Evolutionary conservation across 2,329 filamentous ascomycete species (phyloP), one percentile per base, ranked within the genome.

Genomic region (Claviceps fusiformis): DNA sequence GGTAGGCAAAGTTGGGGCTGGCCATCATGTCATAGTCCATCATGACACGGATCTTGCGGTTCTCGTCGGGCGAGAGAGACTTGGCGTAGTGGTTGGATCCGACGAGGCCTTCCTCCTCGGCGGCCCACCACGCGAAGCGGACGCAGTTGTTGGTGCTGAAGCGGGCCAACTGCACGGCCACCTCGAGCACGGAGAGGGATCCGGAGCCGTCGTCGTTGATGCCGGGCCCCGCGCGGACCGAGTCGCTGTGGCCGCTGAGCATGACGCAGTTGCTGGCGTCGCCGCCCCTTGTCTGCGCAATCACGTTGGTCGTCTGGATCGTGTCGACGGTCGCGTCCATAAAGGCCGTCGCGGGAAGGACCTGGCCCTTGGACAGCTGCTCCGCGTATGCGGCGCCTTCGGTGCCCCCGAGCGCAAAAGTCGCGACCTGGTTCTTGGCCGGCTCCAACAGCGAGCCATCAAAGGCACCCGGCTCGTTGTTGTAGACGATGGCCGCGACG

Each of bases 201-300:
- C 86, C 86, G 3, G 82, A 84, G 50, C 86, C 86, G 62, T 90
- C 85, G 61, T 90, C 86, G 67, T 90, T 90, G 74, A 90, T 89
- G 24, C 86, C 86, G 0, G 82, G 81, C 1, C 83, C 82, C 53
- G 79, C 82, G 0, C 72, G 64, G 17, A 85, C 82, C 58, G 77
- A 80, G 64, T 85, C 82, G 39, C 76, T 81, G 70, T 86, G 82
- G 2, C 75, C 82, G 19, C 82, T 82, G 0, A 85, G 73, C 78
- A 83, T 81, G 49, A 85, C 79, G 61, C 80, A 82, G 69, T 85
- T 83, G 39, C 83, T 71, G 2, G 70, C 71, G 63, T 85, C 82
- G 9, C 83, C 80, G 13, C 68, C 73, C 0, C 67, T 70, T 0
- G 82, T 86, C 69, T 85, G 81, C 2, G 81, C 81, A 51, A 86